Evolutionary conservation across 768 basidiomycete genomes (phyloP).

Genomic region (Russula earlei): DNA sequence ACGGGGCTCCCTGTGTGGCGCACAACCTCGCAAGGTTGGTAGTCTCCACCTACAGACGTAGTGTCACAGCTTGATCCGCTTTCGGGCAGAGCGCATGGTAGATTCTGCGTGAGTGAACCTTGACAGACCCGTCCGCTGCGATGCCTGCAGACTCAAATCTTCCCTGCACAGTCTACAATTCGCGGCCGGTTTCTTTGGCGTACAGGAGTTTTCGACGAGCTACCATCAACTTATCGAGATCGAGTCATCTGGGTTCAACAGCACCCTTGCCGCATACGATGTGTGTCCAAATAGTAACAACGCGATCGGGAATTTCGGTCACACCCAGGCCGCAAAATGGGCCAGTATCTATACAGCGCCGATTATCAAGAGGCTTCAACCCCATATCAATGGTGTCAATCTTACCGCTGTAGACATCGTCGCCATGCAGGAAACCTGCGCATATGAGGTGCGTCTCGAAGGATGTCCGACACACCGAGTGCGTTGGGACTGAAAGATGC

Average conservation of each 20-base stretch:
- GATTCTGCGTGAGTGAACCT: slow-evolving; percentile 25
- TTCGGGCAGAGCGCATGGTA: slow-evolving; percentile 26
- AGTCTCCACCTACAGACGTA: background rate
- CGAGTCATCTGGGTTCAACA: slow-evolving; percentile 37
- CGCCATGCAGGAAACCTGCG: slow-evolving; percentile 32
- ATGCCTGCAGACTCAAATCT: background rate
- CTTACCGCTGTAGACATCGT: slow-evolving; percentile 26
- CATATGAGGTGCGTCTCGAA: slow-evolving; percentile 28
- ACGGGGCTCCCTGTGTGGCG: slow-evolving; percentile 41
- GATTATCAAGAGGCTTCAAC: slow-evolving; percentile 29
- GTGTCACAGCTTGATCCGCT: background rate
- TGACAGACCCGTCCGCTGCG: background rate
- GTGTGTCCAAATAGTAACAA: slow-evolving; percentile 28
- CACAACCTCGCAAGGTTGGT: slow-evolving; percentile 34
- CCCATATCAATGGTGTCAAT: slow-evolving; percentile 27
- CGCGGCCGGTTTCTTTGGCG: slow-evolving; percentile 41
- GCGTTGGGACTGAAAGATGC: background rate
- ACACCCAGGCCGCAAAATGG: slow-evolving; percentile 28
- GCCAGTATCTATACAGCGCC: slow-evolving; percentile 31
- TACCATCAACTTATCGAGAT: slow-evolving; percentile 42
- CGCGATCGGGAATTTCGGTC: slow-evolving; percentile 21
- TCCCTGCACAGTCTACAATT: slow-evolving; percentile 33
- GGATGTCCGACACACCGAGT: background rate
- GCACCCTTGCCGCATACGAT: slow-evolving; percentile 36
- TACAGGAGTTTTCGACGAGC: slow-evolving; percentile 31